Conservation (phyloP, 73 alveolate species). For the Paramecium sonneborni region DNA sequence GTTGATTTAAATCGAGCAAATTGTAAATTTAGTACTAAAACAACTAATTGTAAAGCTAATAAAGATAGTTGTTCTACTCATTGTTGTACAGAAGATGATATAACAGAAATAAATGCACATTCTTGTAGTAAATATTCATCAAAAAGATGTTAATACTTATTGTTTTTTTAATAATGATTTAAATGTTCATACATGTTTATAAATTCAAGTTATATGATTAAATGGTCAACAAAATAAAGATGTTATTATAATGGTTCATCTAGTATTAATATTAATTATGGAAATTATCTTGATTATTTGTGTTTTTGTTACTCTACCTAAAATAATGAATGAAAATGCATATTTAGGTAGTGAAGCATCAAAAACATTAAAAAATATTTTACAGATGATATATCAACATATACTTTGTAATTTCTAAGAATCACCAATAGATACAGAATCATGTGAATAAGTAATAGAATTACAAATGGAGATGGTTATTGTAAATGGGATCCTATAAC, state of each 20-base stretch:
- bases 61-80: not conserved
- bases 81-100: not conserved
- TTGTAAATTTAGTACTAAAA: not conserved
- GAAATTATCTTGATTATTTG: not conserved
- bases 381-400: not conserved
- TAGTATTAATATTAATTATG: not conserved
- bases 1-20: not conserved
- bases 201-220: not conserved
- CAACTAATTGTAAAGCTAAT: not conserved
- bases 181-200: not conserved
- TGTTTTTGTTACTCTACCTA: not conserved
- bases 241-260: not conserved
- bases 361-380: not conserved
- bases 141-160: not conserved
- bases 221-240: constrained; percentile 19
- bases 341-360: not conserved
- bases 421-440: not conserved
- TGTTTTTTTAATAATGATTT: constrained; percentile 27
- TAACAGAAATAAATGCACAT: constrained; percentile 1
- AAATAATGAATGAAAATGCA: not conserved
- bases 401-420: not conserved
- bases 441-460: not conserved
- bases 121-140: constrained; percentile 39
- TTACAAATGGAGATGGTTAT: not conserved
- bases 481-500: constrained; percentile 32